A percentile compares a stretch with the other conserved stretches of the same genome.
Conservation (phyloP, 2,329 filamentous ascomycete species). For the Teratosphaeria pseudoeucalypti region DNA sequence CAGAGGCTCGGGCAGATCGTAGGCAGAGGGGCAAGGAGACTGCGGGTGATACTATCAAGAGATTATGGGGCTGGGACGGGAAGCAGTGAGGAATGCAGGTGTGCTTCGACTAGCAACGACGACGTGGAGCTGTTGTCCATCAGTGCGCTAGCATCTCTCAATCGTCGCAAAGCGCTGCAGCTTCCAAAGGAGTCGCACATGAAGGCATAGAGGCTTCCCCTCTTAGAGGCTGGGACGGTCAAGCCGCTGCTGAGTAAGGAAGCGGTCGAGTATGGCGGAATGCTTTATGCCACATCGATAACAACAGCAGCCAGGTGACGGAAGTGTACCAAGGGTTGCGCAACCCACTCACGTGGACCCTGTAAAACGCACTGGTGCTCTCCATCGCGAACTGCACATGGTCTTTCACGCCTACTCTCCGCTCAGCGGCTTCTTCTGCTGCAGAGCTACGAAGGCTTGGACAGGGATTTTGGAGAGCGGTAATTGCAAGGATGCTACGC, state of each 20-base stretch:
- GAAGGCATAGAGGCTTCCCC: no score
- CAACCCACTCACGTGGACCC: constrained; percentile 34
- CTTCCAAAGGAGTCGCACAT: not conserved
- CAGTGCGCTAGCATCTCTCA: not conserved
- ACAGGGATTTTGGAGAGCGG: constrained; percentile 13
- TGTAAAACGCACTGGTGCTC: constrained; percentile 35
- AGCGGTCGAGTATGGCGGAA: not conserved
- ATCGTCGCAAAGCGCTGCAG: not conserved
- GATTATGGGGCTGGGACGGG: constrained; percentile 21
- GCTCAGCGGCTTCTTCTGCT: constrained; percentile 28
- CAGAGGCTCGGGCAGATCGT: constrained; percentile 43
- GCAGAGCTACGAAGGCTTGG: constrained; percentile 29
- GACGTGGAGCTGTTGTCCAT: not conserved
- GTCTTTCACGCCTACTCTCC: constrained; percentile 34
- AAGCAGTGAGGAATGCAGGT: not conserved
- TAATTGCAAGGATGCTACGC: constrained; percentile 20
- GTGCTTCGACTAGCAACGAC: not conserved
- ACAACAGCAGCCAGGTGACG: not conserved
- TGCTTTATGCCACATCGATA: not conserved
- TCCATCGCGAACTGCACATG: constrained; percentile 33
- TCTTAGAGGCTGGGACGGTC: no score
- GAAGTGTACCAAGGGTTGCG: constrained; percentile 39
- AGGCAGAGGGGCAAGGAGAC: constrained; percentile 45
- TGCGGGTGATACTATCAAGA: constrained; percentile 31
- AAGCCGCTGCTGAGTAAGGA: no score